Evolutionary conservation across 2,329 filamentous ascomycete species (phyloP).

Genomic region (Aspergillus thermomutatus): DNA sequence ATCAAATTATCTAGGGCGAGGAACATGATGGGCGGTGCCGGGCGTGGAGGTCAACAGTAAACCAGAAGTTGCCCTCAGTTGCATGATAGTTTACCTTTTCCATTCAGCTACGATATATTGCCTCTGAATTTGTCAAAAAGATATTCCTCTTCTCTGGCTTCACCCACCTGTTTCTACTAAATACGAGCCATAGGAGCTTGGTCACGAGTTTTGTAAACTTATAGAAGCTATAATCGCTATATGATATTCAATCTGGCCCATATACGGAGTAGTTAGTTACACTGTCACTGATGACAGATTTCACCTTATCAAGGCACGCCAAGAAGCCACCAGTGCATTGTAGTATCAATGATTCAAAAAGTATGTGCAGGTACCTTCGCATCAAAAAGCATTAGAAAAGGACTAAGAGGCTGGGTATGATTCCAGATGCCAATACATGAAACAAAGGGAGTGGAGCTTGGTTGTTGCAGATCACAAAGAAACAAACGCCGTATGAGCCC

Average conservation of each 20-base stretch:
- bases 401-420: constrained; percentile 12
- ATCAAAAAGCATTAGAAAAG: background rate
- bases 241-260: background rate
- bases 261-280: background rate
- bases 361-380: background rate
- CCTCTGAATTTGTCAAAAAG: background rate
- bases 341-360: background rate
- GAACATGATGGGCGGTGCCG: constrained; percentile 65
- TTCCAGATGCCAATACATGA: constrained; percentile 22
- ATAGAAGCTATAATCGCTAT: background rate
- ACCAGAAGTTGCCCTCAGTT: constrained; percentile 1
- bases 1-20: constrained; percentile 50
- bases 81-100: background rate
- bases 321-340: background rate
- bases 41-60: constrained; percentile 28
- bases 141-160: background rate
- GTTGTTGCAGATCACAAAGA: constrained; percentile 14
- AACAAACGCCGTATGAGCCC: constrained; percentile 17
- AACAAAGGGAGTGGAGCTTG: constrained; percentile 29
- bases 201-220: background rate
- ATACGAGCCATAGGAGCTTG: background rate
- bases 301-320: no score
- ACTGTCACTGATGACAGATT: no score
- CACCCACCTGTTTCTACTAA: background rate
- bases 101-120: background rate